These are phyloP conservation scores for Cryomyces antarcticus DNA, from an alignment of 495 filamentous ascomycete species.

Conservation along the genomic window DNA sequence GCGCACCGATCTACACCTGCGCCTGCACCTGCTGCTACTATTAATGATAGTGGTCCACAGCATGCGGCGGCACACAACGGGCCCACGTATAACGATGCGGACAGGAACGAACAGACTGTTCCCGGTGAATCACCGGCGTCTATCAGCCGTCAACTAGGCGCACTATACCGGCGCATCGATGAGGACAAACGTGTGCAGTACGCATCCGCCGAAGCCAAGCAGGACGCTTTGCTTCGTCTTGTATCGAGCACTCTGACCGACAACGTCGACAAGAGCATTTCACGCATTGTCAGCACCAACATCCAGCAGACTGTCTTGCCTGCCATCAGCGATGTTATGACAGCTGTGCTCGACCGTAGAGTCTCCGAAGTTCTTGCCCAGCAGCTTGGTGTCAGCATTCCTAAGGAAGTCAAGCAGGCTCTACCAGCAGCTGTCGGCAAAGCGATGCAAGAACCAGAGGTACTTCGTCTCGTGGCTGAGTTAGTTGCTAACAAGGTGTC, in stretches of 20 bases:
- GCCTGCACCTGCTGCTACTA: background rate
- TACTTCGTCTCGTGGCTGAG: slow-evolving; percentile 51
- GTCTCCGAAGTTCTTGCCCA: slow-evolving; percentile 31
- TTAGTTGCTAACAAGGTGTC: slow-evolving; percentile 42
- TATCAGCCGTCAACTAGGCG: slow-evolving; percentile 35
- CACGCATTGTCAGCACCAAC: slow-evolving; percentile 43
- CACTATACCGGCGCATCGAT: slow-evolving; percentile 38
- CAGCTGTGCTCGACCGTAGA: slow-evolving; percentile 31
- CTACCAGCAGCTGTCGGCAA: slow-evolving; percentile 35
- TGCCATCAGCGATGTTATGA: slow-evolving; percentile 22
- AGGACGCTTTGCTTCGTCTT: slow-evolving; percentile 63
- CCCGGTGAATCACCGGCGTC: slow-evolving; percentile 33
- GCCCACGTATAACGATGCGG: no score
- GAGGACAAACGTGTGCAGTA: slow-evolving; percentile 44
- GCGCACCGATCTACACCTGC: no score
- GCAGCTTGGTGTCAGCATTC: slow-evolving; percentile 26
- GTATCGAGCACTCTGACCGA: slow-evolving; percentile 75
- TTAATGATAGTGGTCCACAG: background rate
- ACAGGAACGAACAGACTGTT: slow-evolving; percentile 33
- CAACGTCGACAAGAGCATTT: slow-evolving; percentile 67
- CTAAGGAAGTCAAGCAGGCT: slow-evolving; percentile 31
- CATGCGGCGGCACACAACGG: background rate
- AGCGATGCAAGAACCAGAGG: slow-evolving; percentile 47
- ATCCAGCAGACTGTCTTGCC: slow-evolving; percentile 47
- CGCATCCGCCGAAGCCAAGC: slow-evolving; percentile 43